phyloP scores from a whole-genome alignment of 2,329 filamentous ascomycete genomes.

The Talaromyces sp. region DNA sequence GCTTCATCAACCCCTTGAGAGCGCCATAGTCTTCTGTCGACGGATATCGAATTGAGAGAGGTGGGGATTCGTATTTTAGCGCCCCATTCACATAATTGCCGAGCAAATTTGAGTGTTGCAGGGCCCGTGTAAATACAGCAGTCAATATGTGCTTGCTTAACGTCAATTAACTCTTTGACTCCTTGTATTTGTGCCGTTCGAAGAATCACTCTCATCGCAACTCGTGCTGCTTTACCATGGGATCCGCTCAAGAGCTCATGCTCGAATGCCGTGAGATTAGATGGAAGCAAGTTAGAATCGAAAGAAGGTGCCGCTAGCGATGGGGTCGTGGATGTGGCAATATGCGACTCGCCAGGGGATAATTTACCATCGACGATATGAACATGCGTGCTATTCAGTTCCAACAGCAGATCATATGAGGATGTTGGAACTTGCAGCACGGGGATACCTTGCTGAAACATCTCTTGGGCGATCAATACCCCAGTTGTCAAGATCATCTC shows the following conservation, averaged over 20 bases:
- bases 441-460: constrained; percentile 47
- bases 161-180: constrained; percentile 37
- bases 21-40: constrained; percentile 47
- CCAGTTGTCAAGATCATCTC: constrained; percentile 53
- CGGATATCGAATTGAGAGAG: constrained; percentile 48
- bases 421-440: constrained; percentile 34
- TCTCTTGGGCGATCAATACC: constrained; percentile 46
- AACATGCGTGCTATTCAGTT: not conserved
- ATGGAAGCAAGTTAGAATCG: not conserved
- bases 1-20: constrained; percentile 34
- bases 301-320: not conserved
- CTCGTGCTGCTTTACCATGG: constrained; percentile 36
- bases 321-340: not conserved
- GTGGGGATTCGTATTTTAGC: constrained; percentile 44
- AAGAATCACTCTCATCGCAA: constrained; percentile 45
- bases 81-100: constrained; percentile 37
- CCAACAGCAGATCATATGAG: constrained; percentile 7
- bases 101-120: constrained; percentile 40
- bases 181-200: constrained; percentile 41
- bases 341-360: not conserved
- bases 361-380: constrained; percentile 7
- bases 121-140: constrained; percentile 49
- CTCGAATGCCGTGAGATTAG: constrained; percentile 28
- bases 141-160: constrained; percentile 50
- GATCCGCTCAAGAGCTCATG: constrained; percentile 32